A percentile compares a stretch with the other conserved stretches of the same genome.
Evolutionary conservation across 257 asterid genomes (phyloP).

Genomic region (Jaltomata sinuosa): DNA sequence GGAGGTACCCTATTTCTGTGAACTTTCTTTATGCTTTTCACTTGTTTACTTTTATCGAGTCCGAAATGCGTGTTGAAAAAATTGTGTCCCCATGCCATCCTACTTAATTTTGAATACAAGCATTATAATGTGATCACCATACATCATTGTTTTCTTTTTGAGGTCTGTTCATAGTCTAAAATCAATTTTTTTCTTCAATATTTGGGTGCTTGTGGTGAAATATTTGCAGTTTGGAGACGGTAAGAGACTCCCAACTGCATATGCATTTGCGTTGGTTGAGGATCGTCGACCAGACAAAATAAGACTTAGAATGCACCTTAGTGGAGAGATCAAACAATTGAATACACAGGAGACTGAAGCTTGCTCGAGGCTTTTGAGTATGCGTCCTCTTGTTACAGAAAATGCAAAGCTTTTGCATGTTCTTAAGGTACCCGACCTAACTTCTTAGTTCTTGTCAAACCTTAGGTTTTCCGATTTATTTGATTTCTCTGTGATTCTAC

Average conservation of each 20-base stretch:
- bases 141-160: background rate
- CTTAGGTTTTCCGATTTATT: background rate
- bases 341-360: slow-evolving; percentile 42
- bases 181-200: background rate
- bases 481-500: background rate
- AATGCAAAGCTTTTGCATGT: slow-evolving; percentile 21
- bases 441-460: background rate
- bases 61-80: background rate
- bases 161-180: background rate
- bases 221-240: slow-evolving; percentile 55
- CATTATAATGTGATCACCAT: background rate
- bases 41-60: background rate
- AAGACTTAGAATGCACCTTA: slow-evolving; percentile 62
- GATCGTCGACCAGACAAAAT: slow-evolving; percentile 64
- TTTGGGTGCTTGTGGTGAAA: background rate
- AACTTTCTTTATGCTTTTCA: background rate
- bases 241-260: slow-evolving; percentile 48
- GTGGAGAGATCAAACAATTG: slow-evolving; percentile 50
- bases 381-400: slow-evolving; percentile 52
- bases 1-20: slow-evolving; percentile 35
- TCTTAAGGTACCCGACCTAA: slow-evolving; percentile 43
- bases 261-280: slow-evolving; percentile 94
- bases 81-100: background rate
- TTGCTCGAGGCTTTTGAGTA: slow-evolving; percentile 51
- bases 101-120: background rate